These are phyloP conservation scores for Metschnikowia proteae DNA, from an alignment of 805 yeast species.

Conservation along the genomic window DNA sequence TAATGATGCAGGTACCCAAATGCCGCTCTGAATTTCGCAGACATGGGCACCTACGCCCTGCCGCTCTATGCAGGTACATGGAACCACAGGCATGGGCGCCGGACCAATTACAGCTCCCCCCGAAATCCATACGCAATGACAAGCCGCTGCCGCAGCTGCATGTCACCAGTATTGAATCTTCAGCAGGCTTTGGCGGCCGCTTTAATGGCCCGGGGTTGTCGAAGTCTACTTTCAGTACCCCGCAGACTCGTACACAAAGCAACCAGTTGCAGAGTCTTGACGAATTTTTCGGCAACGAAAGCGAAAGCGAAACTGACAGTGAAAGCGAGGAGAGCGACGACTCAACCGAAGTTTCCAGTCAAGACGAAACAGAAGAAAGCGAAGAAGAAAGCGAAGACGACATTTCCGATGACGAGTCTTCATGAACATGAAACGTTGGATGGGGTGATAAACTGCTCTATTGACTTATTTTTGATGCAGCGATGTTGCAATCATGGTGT, in stretches of 20 bases:
- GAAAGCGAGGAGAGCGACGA: background rate
- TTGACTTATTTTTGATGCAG: background rate
- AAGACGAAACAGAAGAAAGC: conserved; percentile 25
- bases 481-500: background rate
- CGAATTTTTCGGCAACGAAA: conserved; percentile 64
- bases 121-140: conserved; percentile 30
- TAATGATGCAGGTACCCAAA: conserved; percentile 75
- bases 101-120: conserved; percentile 27
- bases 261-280: conserved; percentile 73
- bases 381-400: conserved; percentile 24
- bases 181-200: background rate
- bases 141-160: conserved; percentile 3
- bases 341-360: conserved; percentile 4
- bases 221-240: background rate
- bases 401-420: conserved; percentile 10
- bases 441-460: no score
- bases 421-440: background rate
- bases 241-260: conserved; percentile 15
- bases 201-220: background rate
- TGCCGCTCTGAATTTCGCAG: conserved; percentile 44
- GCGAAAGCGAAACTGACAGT: conserved; percentile 17
- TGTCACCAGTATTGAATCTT: conserved; percentile 17
- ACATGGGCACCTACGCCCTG: background rate
- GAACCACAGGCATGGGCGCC: conserved; percentile 45
- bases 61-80: conserved; percentile 18